phyloP scores from a whole-genome alignment of 2,329 filamentous ascomycete species.

The Colletotrichum sansevieriae region DNA sequence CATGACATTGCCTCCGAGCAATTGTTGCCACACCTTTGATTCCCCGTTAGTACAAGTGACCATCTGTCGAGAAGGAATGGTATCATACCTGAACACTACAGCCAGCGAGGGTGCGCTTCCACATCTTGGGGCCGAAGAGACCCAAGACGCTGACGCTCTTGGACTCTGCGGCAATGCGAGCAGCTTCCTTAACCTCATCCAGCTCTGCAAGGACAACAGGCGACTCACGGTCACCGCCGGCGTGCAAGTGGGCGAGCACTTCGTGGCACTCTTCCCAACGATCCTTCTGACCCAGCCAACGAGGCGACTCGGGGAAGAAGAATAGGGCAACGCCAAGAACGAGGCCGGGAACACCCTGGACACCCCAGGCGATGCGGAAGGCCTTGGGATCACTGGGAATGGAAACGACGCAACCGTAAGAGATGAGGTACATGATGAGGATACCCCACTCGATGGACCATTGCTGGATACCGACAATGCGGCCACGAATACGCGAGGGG shows the following conservation, averaged over 20 bases:
- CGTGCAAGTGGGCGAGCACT: constrained; percentile 60
- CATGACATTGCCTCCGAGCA: constrained; percentile 69
- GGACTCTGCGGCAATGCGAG: constrained; percentile 53
- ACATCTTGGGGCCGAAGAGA: constrained; percentile 61
- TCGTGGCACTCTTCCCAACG: constrained; percentile 42
- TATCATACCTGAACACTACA: constrained; percentile 62
- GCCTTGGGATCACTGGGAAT: constrained; percentile 67
- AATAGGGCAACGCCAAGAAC: constrained; percentile 44
- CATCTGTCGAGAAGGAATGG: too few relatives aligned
- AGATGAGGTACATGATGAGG: constrained; percentile 78
- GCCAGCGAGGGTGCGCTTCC: constrained; percentile 65
- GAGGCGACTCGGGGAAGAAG: constrained; percentile 42
- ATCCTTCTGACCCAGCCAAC: constrained; percentile 41
- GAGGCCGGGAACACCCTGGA: constrained; percentile 44
- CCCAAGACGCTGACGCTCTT: constrained; percentile 55
- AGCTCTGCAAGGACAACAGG: constrained; percentile 70
- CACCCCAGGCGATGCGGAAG: constrained; percentile 64
- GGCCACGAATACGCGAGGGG: constrained; percentile 65
- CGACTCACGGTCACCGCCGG: constrained; percentile 64
- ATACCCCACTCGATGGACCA: constrained; percentile 79
- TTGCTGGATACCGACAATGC: constrained; percentile 79
- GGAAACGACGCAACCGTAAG: constrained; percentile 70
- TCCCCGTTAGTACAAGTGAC: too few relatives aligned
- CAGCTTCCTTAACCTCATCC: constrained; percentile 63
- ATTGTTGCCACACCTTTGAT: constrained; percentile 60